A percentile compares a stretch with the other conserved stretches of the same genome.
Evolutionary conservation across 495 filamentous ascomycete species (phyloP).

Genomic region (Mytilinidion resinicola): DNA sequence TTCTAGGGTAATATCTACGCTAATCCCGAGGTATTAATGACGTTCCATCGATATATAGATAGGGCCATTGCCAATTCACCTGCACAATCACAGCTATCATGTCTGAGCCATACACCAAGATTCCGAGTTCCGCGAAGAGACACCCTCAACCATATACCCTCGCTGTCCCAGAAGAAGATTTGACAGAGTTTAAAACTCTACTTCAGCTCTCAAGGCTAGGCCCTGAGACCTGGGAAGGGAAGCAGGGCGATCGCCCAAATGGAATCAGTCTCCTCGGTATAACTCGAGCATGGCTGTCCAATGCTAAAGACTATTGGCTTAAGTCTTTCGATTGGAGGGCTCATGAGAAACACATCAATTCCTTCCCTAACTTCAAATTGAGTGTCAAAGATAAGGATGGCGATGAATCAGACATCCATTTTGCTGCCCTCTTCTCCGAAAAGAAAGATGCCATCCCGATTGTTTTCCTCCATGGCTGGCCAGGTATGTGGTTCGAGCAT

Average conservation of each 20-base stretch:
- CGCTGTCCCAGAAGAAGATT: constrained; percentile 40
- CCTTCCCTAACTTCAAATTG: constrained; percentile 55
- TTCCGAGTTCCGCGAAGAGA: neutral
- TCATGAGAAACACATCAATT: constrained; percentile 53
- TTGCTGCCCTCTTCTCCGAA: constrained; percentile 55
- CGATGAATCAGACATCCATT: constrained; percentile 49
- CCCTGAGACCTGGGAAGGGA: constrained; percentile 47
- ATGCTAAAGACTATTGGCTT: constrained; percentile 50
- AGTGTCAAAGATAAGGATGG: constrained; percentile 42
- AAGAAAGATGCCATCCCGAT: constrained; percentile 55
- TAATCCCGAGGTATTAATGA: too few relatives aligned
- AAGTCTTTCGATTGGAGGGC: constrained; percentile 42
- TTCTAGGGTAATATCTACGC: too few relatives aligned
- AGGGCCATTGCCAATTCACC: too few relatives aligned
- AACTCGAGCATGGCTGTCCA: constrained; percentile 49
- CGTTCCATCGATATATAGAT: too few relatives aligned
- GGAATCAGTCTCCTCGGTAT: constrained; percentile 40
- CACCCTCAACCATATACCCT: constrained; percentile 39
- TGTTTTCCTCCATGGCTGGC: constrained; percentile 57
- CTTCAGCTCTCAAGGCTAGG: constrained; percentile 48
- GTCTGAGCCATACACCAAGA: neutral
- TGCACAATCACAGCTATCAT: neutral
- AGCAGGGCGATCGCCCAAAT: constrained; percentile 33
- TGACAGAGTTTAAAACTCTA: constrained; percentile 46
- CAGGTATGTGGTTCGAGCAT: constrained; percentile 36